Conservation (phyloP, 106 monocot genomes). For the Dioscorea zingiberensis region DNA sequence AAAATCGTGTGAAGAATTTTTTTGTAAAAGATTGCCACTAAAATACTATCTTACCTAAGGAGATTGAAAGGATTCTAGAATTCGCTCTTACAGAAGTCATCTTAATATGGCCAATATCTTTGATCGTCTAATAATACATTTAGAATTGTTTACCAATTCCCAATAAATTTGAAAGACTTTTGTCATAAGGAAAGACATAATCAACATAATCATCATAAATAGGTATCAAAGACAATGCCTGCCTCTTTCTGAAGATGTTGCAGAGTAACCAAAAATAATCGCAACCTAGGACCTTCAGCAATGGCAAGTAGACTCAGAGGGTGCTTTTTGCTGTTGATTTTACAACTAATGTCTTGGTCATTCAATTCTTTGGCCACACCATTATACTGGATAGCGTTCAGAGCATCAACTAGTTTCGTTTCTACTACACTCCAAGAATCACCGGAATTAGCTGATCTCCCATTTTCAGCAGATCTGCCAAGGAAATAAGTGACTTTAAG, state of each 20-base stretch:
- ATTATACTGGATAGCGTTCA: constrained; percentile 27
- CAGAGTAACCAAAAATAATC: constrained; percentile 45
- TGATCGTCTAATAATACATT: too few species aligned
- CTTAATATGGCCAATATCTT: too few species aligned
- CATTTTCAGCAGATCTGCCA: constrained; percentile 15
- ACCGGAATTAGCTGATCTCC: constrained; percentile 4
- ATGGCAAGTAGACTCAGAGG: constrained; percentile 65
- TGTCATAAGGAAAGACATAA: neutral
- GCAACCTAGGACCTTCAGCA: constrained; percentile 49
- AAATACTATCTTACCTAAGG: too few species aligned
- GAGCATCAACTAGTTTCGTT: constrained; percentile 51
- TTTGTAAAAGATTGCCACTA: too few species aligned
- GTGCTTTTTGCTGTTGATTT: constrained; percentile 19
- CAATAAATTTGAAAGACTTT: neutral
- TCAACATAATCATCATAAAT: neutral
- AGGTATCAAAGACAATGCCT: constrained; percentile 26
- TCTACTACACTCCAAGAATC: constrained; percentile 51
- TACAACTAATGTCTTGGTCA: constrained; percentile 6
- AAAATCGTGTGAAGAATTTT: too few species aligned
- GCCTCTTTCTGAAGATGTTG: constrained; percentile 67
- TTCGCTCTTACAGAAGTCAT: too few species aligned
- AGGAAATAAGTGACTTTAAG: constrained; percentile 1
- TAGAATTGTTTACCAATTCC: too few species aligned
- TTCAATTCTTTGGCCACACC: neutral
- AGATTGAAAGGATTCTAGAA: too few species aligned